Evolutionary conservation across 2,329 filamentous ascomycete species (phyloP).

Genomic region (Monosporascus sp.): DNA sequence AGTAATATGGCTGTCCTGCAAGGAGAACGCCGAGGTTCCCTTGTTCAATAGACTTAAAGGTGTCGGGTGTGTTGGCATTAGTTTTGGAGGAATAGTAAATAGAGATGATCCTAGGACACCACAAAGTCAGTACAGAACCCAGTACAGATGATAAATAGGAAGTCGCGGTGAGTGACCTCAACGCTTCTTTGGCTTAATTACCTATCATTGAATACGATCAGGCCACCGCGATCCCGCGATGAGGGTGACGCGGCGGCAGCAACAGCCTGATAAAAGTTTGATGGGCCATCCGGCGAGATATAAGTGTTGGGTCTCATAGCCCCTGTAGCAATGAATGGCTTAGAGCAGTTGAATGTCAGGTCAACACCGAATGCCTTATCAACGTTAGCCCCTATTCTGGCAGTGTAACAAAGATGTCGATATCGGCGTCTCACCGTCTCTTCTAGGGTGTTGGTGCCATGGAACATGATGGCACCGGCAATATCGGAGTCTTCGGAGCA

Average conservation of each 20-base stretch:
- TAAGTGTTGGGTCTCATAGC: constrained; percentile 51
- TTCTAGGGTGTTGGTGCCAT: constrained; percentile 54
- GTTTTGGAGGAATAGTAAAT: constrained; percentile 50
- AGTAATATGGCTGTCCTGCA: constrained; percentile 49
- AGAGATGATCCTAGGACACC: constrained; percentile 36
- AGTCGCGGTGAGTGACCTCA: too few species aligned
- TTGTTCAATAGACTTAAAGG: constrained; percentile 45
- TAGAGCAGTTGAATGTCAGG: constrained; percentile 44
- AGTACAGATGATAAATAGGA: not conserved
- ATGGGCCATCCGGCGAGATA: constrained; percentile 46
- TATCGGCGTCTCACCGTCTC: constrained; percentile 33
- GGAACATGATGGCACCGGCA: constrained; percentile 26
- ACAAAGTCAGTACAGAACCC: not conserved
- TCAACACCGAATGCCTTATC: constrained; percentile 46
- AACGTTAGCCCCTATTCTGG: not conserved
- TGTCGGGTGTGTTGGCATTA: constrained; percentile 49
- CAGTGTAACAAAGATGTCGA: not conserved
- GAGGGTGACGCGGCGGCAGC: constrained; percentile 39
- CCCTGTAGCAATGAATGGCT: constrained; percentile 47
- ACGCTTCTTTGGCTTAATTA: not conserved
- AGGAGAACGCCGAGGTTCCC: constrained; percentile 46
- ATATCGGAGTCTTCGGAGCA: constrained; percentile 26
- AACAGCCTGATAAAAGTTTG: constrained; percentile 49
- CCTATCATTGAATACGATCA: constrained; percentile 46
- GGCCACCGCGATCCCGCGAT: constrained; percentile 38